Evolutionary conservation across 2,329 filamentous ascomycete genomes (phyloP), one percentile per base, ranked within the genome.

Genomic region (Dactylonectria macrodidyma): DNA sequence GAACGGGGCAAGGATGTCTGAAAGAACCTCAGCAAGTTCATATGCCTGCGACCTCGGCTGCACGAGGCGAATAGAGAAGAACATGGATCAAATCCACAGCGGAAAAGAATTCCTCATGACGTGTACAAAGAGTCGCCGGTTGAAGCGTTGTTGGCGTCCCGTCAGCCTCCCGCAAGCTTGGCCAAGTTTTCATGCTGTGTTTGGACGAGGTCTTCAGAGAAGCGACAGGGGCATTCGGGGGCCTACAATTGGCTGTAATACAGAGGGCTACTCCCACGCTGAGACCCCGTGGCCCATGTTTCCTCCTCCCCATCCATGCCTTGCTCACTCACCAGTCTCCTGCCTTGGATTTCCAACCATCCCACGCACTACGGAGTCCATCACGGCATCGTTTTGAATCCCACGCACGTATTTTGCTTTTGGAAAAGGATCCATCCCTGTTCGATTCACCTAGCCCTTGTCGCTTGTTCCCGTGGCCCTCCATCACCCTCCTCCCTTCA

Each of bases 91-190:
- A 19, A 34, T 34, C 50, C 33, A 52, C 19, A n/a, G 26, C 50
- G 22, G 50, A 8, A 19, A 19, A 30, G n/a, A 34, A 7, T 30
- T n/a, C 14, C n/a, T 8, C 33, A 36, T 36, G 51, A 38, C 51
- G 51, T 12, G 47, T 51, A 24, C 22, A 62, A 44, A 46, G 26
- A 52, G 48, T 52, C 26, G 7, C 58, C 50, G 34, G 57, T 54
- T 50, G 30, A n/a, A 58, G 16, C 19, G 63, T 59, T 56, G 44
- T 44, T 66, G 58, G 51, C 44, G 44, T 56, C 41, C 41, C 22
- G 57, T 58, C 50, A 62, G 59, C 57, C 47, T 58, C 58, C 52
- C 58, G 58, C 47, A 36, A 58, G 59, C 58, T 62, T 66, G 51
- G 47, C 47, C 62, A 51, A 64, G 33, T 47, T 47, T 36, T 36